phyloP scores from a whole-genome alignment of 257 asterid species.

The Mitragyna speciosa region DNA sequence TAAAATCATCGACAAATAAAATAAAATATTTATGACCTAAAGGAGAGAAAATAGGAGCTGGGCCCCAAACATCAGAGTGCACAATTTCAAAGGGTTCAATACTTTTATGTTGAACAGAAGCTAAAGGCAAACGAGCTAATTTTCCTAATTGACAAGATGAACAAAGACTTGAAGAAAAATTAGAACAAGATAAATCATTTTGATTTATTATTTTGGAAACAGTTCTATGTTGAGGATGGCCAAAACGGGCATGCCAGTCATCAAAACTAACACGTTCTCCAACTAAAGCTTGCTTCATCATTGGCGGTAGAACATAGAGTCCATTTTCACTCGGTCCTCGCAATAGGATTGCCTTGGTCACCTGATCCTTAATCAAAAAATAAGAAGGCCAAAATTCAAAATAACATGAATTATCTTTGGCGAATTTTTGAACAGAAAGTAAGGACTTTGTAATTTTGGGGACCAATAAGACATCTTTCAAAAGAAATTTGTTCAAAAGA shows the following conservation, averaged over 20 bases:
- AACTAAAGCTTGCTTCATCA: background rate
- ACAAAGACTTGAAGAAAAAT: too few species aligned
- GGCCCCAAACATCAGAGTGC: background rate
- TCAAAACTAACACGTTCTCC: background rate
- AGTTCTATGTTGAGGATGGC: background rate
- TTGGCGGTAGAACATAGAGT: background rate
- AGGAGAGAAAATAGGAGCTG: background rate
- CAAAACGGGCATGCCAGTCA: background rate
- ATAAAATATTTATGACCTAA: background rate
- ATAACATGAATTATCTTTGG: too few species aligned
- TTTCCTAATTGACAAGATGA: too few species aligned
- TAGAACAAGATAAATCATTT: too few species aligned
- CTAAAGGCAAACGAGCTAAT: too few species aligned
- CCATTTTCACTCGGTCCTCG: background rate
- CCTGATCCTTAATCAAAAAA: slow-evolving; percentile 6
- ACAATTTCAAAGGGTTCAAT: background rate
- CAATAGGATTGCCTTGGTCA: background rate
- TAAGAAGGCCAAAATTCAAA: background rate
- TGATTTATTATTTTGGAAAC: background rate
- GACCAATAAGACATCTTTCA: too few species aligned
- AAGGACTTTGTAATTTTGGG: too few species aligned
- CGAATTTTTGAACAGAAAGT: too few species aligned
- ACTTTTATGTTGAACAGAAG: too few species aligned
- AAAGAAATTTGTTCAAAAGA: too few species aligned
- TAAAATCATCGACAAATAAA: background rate